These are phyloP conservation scores for barrel medic (Medicago truncatula) DNA, from an alignment of 306 rosid species.

Conservation along the genomic window DNA sequence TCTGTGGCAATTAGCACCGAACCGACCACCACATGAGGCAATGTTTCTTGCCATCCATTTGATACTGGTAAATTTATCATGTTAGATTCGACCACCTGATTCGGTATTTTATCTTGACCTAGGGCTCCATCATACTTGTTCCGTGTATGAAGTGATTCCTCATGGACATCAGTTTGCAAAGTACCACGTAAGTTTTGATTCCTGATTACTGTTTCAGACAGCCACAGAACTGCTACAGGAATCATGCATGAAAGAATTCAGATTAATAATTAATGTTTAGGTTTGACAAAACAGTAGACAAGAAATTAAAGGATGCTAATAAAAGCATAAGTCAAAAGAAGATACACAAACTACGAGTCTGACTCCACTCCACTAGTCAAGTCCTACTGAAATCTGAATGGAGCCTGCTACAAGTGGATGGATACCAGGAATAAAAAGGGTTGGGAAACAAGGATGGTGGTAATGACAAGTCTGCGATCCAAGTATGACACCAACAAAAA, in stretches of 20 bases:
- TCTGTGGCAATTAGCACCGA: conserved; percentile 74
- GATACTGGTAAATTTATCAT: conserved; percentile 47
- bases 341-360: conserved; percentile 27
- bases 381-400: conserved; percentile 7
- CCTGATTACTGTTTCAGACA: conserved; percentile 42
- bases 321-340: conserved; percentile 29
- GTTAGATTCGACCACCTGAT: conserved; percentile 47
- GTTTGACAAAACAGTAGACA: conserved; percentile 31
- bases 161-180: conserved; percentile 47
- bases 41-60: conserved; percentile 46
- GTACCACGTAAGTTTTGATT: conserved; percentile 41
- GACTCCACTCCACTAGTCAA: conserved; percentile 36
- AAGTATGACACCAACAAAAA: conserved; percentile 20
- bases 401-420: conserved; percentile 5
- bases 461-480: not conserved
- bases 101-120: conserved; percentile 43
- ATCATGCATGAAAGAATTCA: conserved; percentile 40
- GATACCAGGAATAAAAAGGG: conserved; percentile 8
- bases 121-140: conserved; percentile 51
- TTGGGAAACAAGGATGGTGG: conserved; percentile 15
- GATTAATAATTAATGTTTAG: conserved; percentile 6
- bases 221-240: conserved; percentile 61
- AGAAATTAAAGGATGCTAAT: conserved; percentile 16
- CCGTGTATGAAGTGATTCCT: conserved; percentile 37
- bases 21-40: conserved; percentile 57